Evolutionary conservation across 345 rosid species (phyloP).

Genomic region (Passiflora organensis): DNA sequence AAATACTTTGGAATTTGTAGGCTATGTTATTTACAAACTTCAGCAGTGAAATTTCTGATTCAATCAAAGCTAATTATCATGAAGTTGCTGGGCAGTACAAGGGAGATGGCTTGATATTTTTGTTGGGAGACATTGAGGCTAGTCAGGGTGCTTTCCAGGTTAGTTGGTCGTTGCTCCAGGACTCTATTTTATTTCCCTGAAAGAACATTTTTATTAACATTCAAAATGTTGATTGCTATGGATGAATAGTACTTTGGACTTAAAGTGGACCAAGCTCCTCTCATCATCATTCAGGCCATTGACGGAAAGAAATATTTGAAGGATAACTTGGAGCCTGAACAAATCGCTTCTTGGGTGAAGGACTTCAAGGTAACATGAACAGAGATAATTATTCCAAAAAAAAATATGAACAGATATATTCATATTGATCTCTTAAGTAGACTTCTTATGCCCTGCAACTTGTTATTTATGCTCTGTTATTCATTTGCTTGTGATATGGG

Average conservation of each 20-base stretch:
- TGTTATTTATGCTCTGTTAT: neutral
- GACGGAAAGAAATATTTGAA: constrained; percentile 78
- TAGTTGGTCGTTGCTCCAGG: constrained; percentile 10
- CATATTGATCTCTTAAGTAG: neutral
- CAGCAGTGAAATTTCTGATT: constrained; percentile 47
- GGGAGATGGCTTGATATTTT: constrained; percentile 62
- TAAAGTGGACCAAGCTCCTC: constrained; percentile 74
- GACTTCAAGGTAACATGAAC: constrained; percentile 83
- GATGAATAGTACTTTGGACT: constrained; percentile 85
- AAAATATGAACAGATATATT: too few relatives aligned
- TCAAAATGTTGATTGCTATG: too few relatives aligned
- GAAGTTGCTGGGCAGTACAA: constrained; percentile 68
- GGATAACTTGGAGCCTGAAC: constrained; percentile 53
- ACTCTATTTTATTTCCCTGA: constrained; percentile 3
- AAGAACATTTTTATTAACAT: too few relatives aligned
- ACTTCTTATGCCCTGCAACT: neutral
- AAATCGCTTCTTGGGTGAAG: constrained; percentile 77
- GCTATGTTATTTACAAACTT: constrained; percentile 85
- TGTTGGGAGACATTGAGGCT: constrained; percentile 82
- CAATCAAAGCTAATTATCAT: constrained; percentile 57
- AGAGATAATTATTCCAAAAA: too few relatives aligned
- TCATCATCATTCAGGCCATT: constrained; percentile 57
- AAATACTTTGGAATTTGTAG: constrained; percentile 27
- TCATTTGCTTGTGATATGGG: neutral
- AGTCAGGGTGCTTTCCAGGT: constrained; percentile 93